Evolutionary conservation across 2,329 filamentous ascomycete genomes (phyloP).

Genomic region (Microsporum ferrugineum): DNA sequence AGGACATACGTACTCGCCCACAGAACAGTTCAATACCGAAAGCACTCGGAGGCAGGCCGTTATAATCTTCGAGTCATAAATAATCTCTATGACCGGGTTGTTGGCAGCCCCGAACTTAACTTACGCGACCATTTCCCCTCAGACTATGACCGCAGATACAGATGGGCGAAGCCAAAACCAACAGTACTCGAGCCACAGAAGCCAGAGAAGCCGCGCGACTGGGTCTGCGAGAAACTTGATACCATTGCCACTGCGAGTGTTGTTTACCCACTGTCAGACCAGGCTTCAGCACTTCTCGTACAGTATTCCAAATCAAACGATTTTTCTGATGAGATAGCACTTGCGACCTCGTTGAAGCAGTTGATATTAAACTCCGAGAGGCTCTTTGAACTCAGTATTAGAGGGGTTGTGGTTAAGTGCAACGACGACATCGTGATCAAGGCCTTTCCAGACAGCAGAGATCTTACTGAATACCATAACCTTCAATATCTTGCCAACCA

Average conservation of each 20-base stretch:
- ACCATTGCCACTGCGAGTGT: conserved; percentile 15
- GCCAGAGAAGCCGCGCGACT: conserved; percentile 12
- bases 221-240: conserved; percentile 15
- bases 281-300: conserved; percentile 13
- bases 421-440: conserved; percentile 17
- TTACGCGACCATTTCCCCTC: conserved; percentile 16
- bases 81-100: conserved; percentile 11
- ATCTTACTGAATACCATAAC: conserved; percentile 20
- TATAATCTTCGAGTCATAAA: conserved; percentile 16
- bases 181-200: background rate
- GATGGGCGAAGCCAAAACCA: conserved; percentile 14
- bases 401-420: conserved; percentile 20
- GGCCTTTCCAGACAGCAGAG: conserved; percentile 15
- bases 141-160: conserved; percentile 17
- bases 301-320: conserved; percentile 2
- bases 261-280: conserved; percentile 19
- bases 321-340: conserved; percentile 5
- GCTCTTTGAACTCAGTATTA: conserved; percentile 17
- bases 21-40: conserved; percentile 9
- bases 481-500: conserved; percentile 19
- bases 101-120: conserved; percentile 15
- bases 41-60: conserved; percentile 13
- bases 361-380: conserved; percentile 18
- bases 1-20: conserved; percentile 16
- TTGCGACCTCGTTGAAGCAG: conserved; percentile 15